Conservation (phyloP, 2,329 filamentous ascomycete species). For the Alternaria sp. region DNA sequence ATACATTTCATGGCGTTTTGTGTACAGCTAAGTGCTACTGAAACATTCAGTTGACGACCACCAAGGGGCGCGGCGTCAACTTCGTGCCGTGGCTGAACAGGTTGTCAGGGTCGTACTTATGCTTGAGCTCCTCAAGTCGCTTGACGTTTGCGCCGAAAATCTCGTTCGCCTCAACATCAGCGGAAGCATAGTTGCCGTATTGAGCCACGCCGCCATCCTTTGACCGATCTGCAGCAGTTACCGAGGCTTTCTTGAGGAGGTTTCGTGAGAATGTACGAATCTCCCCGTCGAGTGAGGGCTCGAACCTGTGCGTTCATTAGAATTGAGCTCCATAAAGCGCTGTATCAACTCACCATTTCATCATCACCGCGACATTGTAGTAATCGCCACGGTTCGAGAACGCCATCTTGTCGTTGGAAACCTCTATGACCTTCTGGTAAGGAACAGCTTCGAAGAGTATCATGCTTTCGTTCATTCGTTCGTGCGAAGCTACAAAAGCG, state of each 20-base stretch:
- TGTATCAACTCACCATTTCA: conserved; percentile 40
- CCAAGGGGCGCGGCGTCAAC: conserved; percentile 30
- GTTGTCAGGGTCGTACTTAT: conserved; percentile 47
- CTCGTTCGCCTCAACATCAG: conserved; percentile 37
- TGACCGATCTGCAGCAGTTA: conserved; percentile 27
- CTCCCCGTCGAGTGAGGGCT: conserved; percentile 34
- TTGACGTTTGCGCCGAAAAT: conserved; percentile 46
- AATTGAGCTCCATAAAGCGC: not conserved
- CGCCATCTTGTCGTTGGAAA: conserved; percentile 33
- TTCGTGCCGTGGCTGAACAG: conserved; percentile 42
- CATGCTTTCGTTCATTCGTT: conserved; percentile 37
- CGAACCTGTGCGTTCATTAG: conserved; percentile 28
- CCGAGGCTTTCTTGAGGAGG: conserved; percentile 36
- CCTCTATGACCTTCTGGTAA: conserved; percentile 35
- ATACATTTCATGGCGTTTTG: not conserved
- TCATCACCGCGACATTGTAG: conserved; percentile 43
- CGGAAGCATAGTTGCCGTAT: conserved; percentile 45
- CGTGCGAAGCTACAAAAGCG: conserved; percentile 34
- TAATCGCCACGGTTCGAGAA: conserved; percentile 46
- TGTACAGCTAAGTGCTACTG: not conserved
- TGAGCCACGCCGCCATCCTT: conserved; percentile 38
- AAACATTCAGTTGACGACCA: conserved; percentile 26
- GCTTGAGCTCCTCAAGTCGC: conserved; percentile 43
- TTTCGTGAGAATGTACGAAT: conserved; percentile 37
- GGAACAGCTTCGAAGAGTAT: conserved; percentile 42